Conservation (phyloP, 495 filamentous ascomycete genomes). For the Coniosporium apollinis region DNA sequence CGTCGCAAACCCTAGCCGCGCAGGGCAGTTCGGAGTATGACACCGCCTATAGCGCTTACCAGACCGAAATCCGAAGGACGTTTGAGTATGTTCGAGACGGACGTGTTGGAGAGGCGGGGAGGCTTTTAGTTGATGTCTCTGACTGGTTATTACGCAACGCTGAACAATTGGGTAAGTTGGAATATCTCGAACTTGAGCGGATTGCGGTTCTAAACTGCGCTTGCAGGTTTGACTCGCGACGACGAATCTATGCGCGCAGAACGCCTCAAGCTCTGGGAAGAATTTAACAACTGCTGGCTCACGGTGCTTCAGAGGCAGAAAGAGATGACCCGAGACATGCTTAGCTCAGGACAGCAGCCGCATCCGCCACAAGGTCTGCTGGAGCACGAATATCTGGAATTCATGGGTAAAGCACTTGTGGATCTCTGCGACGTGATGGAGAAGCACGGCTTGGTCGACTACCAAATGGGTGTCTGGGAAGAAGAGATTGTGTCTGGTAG, state of each 20-base stretch:
- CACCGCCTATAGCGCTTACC: slow-evolving; percentile 59
- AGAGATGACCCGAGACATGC: slow-evolving; percentile 45
- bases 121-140: slow-evolving; percentile 59
- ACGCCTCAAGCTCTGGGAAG: slow-evolving; percentile 70
- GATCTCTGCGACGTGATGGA: slow-evolving; percentile 74
- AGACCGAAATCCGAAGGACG: slow-evolving; percentile 50
- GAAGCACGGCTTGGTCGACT: slow-evolving; percentile 81
- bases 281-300: slow-evolving; percentile 93
- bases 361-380: slow-evolving; percentile 50
- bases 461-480: slow-evolving; percentile 92
- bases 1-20: slow-evolving; percentile 20
- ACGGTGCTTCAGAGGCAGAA: slow-evolving; percentile 73
- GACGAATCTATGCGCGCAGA: slow-evolving; percentile 52
- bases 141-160: slow-evolving; percentile 74
- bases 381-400: slow-evolving; percentile 48
- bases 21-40: slow-evolving; percentile 27
- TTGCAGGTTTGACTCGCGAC: slow-evolving; percentile 52
- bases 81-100: slow-evolving; percentile 62
- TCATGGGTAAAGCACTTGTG: slow-evolving; percentile 67
- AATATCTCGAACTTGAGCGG: slow-evolving; percentile 24
- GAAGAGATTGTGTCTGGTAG: slow-evolving; percentile 74
- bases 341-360: slow-evolving; percentile 41
- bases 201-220: slow-evolving; percentile 9
- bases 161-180: slow-evolving; percentile 63
- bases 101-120: slow-evolving; percentile 54